A percentile compares a stretch with the other conserved stretches of the same genome.
Evolutionary conservation across 78 protist genomes (phyloP).

Genomic region (Protostelium mycophagum): DNA sequence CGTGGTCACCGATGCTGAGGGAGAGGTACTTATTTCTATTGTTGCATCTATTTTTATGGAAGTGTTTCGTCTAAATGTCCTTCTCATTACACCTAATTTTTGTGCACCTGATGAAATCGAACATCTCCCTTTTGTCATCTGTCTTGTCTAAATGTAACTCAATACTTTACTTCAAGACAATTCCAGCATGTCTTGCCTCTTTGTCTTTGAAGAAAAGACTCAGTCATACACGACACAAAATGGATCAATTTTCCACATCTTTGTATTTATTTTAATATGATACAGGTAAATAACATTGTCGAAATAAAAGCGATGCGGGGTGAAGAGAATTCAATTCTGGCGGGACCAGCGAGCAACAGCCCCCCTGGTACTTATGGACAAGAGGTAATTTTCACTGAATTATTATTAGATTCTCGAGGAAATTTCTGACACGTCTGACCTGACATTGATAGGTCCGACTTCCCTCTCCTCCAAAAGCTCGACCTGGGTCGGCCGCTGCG

Average conservation of each 20-base stretch:
- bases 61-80: constrained; percentile 20
- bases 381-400: neutral
- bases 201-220: neutral
- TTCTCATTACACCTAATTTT: constrained; percentile 27
- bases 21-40: constrained; percentile 61
- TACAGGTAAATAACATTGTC: neutral
- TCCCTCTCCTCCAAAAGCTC: neutral
- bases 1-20: constrained; percentile 52
- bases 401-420: neutral
- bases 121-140: neutral
- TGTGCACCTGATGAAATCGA: neutral
- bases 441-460: neutral
- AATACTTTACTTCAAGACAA: too few relatives aligned
- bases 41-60: constrained; percentile 47
- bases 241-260: neutral
- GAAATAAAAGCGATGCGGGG: neutral
- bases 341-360: neutral
- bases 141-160: too few relatives aligned
- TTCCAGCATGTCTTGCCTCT: too few relatives aligned
- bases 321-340: neutral
- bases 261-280: too few relatives aligned
- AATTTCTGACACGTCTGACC: neutral
- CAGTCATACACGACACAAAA: neutral
- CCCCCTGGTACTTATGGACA: neutral
- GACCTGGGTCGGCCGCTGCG: neutral